A percentile compares a stretch with the other conserved stretches of the same genome.
phyloP scores from a whole-genome alignment of 2,329 filamentous ascomycete species.

The Fusarium buharicum region DNA sequence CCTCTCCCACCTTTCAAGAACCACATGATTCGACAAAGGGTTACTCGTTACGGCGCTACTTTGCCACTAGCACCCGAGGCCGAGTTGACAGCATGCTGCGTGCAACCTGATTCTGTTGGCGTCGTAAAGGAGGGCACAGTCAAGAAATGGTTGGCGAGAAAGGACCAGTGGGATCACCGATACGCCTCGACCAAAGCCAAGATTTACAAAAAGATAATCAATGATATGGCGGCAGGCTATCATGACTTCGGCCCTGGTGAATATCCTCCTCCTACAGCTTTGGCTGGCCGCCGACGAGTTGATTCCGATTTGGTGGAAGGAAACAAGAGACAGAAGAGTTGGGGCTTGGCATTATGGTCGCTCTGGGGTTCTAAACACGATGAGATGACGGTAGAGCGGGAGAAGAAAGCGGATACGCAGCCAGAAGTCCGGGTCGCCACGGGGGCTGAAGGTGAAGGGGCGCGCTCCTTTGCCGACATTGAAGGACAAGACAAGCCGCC shows the following conservation, averaged over 20 bases:
- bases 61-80: constrained; percentile 72
- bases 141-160: constrained; percentile 82
- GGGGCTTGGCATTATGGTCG: constrained; percentile 85
- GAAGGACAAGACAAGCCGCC: constrained; percentile 51
- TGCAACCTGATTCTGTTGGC: constrained; percentile 75
- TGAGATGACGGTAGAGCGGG: constrained; percentile 72
- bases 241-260: constrained; percentile 77
- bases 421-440: constrained; percentile 49
- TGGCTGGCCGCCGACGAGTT: constrained; percentile 74
- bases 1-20: constrained; percentile 80
- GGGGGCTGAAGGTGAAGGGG: constrained; percentile 56
- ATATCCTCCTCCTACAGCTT: constrained; percentile 81
- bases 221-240: constrained; percentile 78
- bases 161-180: constrained; percentile 75
- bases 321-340: constrained; percentile 70
- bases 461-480: constrained; percentile 55
- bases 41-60: constrained; percentile 81
- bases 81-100: constrained; percentile 72
- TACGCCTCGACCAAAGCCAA: constrained; percentile 76
- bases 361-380: constrained; percentile 92
- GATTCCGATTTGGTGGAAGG: constrained; percentile 55
- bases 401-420: constrained; percentile 61
- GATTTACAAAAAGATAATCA: constrained; percentile 77
- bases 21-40: constrained; percentile 92
- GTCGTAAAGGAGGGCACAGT: constrained; percentile 83